Conservation (phyloP, 805 yeast genomes). For the Spathaspora hagerdaliae region DNA sequence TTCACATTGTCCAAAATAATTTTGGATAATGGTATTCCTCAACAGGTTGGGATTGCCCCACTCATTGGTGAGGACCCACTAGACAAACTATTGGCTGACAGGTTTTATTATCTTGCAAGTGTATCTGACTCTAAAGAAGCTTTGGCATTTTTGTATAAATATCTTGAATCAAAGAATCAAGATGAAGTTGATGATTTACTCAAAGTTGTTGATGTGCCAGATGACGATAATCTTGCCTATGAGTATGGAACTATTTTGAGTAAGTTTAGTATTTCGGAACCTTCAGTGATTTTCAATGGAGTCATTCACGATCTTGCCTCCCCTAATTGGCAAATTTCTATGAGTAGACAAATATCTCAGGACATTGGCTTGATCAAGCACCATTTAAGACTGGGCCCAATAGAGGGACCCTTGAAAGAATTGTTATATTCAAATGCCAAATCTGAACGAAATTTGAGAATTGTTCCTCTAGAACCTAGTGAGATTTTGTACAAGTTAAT, state of each 20-base stretch:
- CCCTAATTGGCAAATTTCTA: conserved; percentile 50
- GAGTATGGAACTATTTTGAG: conserved; percentile 18
- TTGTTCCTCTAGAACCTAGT: conserved; percentile 31
- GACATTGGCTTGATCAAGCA: conserved; percentile 44
- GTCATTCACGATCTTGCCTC: conserved; percentile 49
- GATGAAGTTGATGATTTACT: conserved; percentile 23
- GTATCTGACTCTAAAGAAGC: conserved; percentile 29
- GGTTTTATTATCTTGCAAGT: conserved; percentile 30
- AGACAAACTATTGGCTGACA: conserved; percentile 26
- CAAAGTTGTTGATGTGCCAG: conserved; percentile 13
- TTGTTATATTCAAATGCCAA: conserved; percentile 41
- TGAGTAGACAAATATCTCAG: conserved; percentile 48
- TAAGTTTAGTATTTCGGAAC: conserved; percentile 35
- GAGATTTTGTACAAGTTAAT: conserved; percentile 29
- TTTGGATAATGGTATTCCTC: conserved; percentile 60
- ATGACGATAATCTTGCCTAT: conserved; percentile 13
- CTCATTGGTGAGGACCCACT: conserved; percentile 27
- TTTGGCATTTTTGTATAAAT: conserved; percentile 36
- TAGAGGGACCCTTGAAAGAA: conserved; percentile 31
- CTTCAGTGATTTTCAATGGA: conserved; percentile 71
- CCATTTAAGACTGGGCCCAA: conserved; percentile 19
- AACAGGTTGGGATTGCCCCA: conserved; percentile 84
- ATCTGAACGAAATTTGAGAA: conserved; percentile 40
- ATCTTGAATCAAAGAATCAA: conserved; percentile 20
- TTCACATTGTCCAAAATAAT: conserved; percentile 47